Conservation (phyloP, 768 basidiomycete genomes). For the Lactarius deliciosus region DNA sequence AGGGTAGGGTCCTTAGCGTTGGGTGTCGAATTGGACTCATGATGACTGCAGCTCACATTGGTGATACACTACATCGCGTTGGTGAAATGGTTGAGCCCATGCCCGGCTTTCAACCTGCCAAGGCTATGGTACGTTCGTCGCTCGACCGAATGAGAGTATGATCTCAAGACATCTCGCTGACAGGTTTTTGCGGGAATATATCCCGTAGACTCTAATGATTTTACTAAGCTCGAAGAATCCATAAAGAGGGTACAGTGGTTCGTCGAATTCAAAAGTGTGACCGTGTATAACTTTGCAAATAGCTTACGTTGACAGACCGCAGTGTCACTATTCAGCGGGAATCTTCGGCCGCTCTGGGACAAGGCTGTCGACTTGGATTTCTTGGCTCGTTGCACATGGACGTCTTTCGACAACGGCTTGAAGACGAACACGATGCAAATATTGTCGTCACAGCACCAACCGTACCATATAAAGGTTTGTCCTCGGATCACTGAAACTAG, state of each 20-base stretch:
- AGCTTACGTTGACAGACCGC: constrained; percentile 84
- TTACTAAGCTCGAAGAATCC: constrained; percentile 93
- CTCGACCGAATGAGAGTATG: neutral
- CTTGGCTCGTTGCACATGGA: constrained; percentile 97
- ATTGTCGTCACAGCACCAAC: constrained; percentile 96
- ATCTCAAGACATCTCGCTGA: neutral
- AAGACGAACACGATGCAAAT: constrained; percentile 94
- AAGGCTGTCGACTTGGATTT: constrained; percentile 94
- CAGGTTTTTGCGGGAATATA: constrained; percentile 95
- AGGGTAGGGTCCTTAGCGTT: constrained; percentile 53
- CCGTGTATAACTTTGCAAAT: constrained; percentile 20
- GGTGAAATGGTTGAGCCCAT: constrained; percentile 77
- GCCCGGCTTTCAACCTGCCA: constrained; percentile 87
- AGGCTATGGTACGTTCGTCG: constrained; percentile 73
- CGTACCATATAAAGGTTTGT: constrained; percentile 84
- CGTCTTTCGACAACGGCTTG: constrained; percentile 90
- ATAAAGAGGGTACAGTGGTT: constrained; percentile 69
- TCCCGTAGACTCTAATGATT: constrained; percentile 88
- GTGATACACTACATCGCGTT: constrained; percentile 84
- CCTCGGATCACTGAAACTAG: constrained; percentile 12
- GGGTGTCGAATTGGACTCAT: constrained; percentile 5
- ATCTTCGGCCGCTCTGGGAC: constrained; percentile 90
- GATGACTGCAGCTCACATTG: constrained; percentile 71
- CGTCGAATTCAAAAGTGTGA: constrained; percentile 16
- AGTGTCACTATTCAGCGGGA: constrained; percentile 90